A percentile compares a stretch with the other conserved stretches of the same genome.
phyloP scores from a whole-genome alignment of 495 filamentous ascomycete genomes.

The Podospora pseudocomata region DNA sequence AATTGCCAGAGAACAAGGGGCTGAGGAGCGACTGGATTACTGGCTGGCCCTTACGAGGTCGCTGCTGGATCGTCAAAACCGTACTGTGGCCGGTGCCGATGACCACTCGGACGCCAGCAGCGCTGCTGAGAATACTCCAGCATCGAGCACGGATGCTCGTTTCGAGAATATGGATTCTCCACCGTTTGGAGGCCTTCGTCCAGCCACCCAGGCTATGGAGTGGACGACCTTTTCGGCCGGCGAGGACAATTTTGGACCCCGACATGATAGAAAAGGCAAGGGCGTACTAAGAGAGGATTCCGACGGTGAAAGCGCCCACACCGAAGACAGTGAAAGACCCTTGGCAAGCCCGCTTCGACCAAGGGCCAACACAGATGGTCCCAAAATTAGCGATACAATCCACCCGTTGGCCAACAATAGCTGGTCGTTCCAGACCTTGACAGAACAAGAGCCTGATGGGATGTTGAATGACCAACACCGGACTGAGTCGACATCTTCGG shows the following conservation, averaged over 20 bases:
- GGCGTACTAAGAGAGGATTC: conserved; percentile 13
- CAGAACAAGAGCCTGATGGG: conserved; percentile 10
- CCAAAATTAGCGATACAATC: conserved; percentile 28
- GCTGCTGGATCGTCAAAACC: conserved; percentile 23
- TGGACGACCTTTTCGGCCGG: neutral
- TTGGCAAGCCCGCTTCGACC: conserved; percentile 21
- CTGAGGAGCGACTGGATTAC: conserved; percentile 52
- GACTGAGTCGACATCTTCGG: neutral
- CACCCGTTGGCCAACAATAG: conserved; percentile 49
- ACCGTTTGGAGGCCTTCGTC: neutral
- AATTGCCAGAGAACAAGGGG: conserved; percentile 60
- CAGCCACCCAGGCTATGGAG: neutral
- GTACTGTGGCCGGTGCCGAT: neutral
- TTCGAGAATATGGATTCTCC: neutral
- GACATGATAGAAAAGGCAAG: conserved; percentile 13
- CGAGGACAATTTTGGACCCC: neutral
- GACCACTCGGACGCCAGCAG: conserved; percentile 8
- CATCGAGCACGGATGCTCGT: neutral
- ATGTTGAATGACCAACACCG: neutral
- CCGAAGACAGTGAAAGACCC: conserved; percentile 9
- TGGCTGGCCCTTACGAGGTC: conserved; percentile 41
- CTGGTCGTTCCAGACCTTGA: conserved; percentile 43
- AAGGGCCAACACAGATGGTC: conserved; percentile 49
- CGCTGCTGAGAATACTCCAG: neutral
- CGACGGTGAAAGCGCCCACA: neutral